A percentile compares a stretch with the other conserved stretches of the same genome.
These are phyloP conservation scores for Inga laurina DNA, from an alignment of 306 rosid species.

Conservation along the genomic window DNA sequence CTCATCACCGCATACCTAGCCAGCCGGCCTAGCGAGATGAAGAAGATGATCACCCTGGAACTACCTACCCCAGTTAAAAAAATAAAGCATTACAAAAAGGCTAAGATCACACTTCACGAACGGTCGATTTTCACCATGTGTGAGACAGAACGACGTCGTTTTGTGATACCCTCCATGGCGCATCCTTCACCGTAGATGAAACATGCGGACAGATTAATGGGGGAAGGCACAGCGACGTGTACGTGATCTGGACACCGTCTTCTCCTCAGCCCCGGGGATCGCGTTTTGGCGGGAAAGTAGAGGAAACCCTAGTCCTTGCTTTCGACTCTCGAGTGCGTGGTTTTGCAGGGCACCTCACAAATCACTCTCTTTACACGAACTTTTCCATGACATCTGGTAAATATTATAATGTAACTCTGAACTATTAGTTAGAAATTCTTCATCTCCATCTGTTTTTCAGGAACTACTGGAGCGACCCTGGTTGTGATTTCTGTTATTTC, in stretches of 20 bases:
- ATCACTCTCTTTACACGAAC: background rate
- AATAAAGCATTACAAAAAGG: background rate
- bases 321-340: conserved; percentile 5
- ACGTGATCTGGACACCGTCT: background rate
- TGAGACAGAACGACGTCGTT: background rate
- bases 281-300: conserved; percentile 25
- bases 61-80: too few species aligned
- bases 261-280: background rate
- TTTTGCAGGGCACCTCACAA: conserved; percentile 5
- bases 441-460: background rate
- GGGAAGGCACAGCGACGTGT: background rate
- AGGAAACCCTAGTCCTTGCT: conserved; percentile 37
- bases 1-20: background rate
- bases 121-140: background rate
- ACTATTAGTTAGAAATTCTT: conserved; percentile 6
- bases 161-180: background rate
- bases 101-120: background rate
- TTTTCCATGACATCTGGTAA: conserved; percentile 16
- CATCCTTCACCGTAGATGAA: background rate
- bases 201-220: background rate
- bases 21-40: background rate
- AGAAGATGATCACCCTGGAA: background rate
- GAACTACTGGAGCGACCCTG: conserved; percentile 6
- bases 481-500: conserved; percentile 19
- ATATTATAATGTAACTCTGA: background rate